Conservation (phyloP, 441 rosid genomes). For the Isatis lusitanica region DNA sequence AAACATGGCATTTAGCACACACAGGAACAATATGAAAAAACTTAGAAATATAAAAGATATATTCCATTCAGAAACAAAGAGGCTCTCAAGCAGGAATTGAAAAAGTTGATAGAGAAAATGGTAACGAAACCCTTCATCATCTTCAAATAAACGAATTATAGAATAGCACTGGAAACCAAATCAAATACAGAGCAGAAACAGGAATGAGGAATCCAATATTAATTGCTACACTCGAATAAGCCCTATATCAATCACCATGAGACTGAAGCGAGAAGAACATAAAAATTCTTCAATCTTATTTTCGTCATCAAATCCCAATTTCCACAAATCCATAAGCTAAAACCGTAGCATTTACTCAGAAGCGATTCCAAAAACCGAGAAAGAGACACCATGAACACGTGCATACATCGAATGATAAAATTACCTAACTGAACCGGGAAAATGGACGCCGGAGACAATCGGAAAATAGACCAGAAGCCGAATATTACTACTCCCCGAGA, state of each 20-base stretch:
- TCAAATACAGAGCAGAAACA: neutral
- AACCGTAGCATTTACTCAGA: neutral
- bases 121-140: too few relatives aligned
- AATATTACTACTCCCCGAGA: neutral
- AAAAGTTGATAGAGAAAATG: too few relatives aligned
- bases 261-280: constrained; percentile 1
- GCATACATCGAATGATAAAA: neutral
- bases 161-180: neutral
- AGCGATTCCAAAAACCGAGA: neutral
- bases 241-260: neutral
- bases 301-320: neutral
- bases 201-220: neutral
- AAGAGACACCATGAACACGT: neutral
- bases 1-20: constrained; percentile 3
- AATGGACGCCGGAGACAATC: neutral
- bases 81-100: too few relatives aligned
- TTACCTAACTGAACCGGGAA: neutral
- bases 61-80: too few relatives aligned
- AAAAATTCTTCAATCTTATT: neutral
- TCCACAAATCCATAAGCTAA: neutral
- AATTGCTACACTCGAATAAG: neutral
- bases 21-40: neutral
- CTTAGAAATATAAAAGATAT: neutral
- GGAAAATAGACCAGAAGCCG: neutral
- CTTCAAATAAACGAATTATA: neutral